Conservation (phyloP, 441 rosid species). For the Mallotus japonicus region DNA sequence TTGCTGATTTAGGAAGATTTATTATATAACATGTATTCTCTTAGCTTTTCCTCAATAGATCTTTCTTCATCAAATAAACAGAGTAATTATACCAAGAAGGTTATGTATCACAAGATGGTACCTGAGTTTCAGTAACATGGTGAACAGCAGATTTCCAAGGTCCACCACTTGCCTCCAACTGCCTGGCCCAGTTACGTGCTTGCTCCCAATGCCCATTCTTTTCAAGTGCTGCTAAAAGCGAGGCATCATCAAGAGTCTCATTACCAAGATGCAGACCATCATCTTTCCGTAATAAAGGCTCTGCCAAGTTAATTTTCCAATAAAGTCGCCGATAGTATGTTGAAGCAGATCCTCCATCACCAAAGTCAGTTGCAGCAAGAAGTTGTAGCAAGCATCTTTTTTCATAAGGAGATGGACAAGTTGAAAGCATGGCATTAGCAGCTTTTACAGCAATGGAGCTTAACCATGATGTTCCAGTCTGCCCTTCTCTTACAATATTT, state of each 20-base stretch:
- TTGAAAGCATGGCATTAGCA: constrained; percentile 86
- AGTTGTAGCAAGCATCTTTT: constrained; percentile 91
- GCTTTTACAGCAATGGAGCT: constrained; percentile 87
- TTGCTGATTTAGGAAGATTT: neutral
- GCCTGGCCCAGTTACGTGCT: constrained; percentile 99
- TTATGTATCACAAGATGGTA: constrained; percentile 31
- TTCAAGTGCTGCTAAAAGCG: constrained; percentile 83
- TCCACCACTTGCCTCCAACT: constrained; percentile 86
- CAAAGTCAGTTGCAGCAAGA: constrained; percentile 91
- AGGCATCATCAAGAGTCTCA: constrained; percentile 87
- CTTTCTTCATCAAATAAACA: neutral
- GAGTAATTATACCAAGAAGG: neutral
- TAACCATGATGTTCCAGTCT: constrained; percentile 74
- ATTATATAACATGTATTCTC: neutral
- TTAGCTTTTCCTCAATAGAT: neutral
- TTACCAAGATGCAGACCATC: constrained; percentile 70
- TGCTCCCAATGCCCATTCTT: constrained; percentile 94
- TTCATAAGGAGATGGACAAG: constrained; percentile 98
- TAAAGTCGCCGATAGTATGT: constrained; percentile 68
- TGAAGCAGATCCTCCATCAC: constrained; percentile 88
- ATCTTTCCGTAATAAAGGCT: constrained; percentile 77
- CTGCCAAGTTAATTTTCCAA: constrained; percentile 98
- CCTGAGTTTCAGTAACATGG: constrained; percentile 98
- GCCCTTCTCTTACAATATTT: constrained; percentile 63
- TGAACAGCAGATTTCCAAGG: constrained; percentile 88